Evolutionary conservation across 768 basidiomycete genomes (phyloP).

Genomic region (Pleurotus platypus): DNA sequence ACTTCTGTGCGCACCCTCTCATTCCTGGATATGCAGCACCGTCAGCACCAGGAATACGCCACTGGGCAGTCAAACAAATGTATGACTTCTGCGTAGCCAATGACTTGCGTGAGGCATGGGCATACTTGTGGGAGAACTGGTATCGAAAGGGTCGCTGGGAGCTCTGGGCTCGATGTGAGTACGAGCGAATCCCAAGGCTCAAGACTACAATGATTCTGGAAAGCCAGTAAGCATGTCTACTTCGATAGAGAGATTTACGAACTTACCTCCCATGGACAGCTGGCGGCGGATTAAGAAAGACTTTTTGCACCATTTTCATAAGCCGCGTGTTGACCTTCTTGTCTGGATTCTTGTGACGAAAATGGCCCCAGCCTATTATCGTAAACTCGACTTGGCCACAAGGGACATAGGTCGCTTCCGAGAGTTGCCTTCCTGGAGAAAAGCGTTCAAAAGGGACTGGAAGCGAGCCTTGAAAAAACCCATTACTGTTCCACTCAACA

Average conservation of each 20-base stretch:
- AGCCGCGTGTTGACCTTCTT: constrained; percentile 27
- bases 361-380: constrained; percentile 24
- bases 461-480: constrained; percentile 10
- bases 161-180: constrained; percentile 19
- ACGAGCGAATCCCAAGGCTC: constrained; percentile 17
- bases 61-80: constrained; percentile 19
- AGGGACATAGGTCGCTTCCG: constrained; percentile 18
- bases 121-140: constrained; percentile 23
- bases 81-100: constrained; percentile 18
- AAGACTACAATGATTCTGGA: constrained; percentile 27
- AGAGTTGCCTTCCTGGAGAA: constrained; percentile 20
- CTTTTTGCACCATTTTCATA: constrained; percentile 28
- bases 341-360: constrained; percentile 27
- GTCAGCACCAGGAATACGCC: constrained; percentile 13
- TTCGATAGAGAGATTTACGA: neutral
- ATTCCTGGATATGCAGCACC: constrained; percentile 20
- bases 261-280: constrained; percentile 15
- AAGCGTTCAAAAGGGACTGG: constrained; percentile 22
- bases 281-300: constrained; percentile 30
- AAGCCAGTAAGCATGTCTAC: constrained; percentile 19
- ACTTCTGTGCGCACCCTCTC: constrained; percentile 18
- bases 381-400: constrained; percentile 17
- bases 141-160: constrained; percentile 21
- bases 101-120: constrained; percentile 18
- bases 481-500: constrained; percentile 21